Base-by-base conservation (phyloP, 768 basidiomycete genomes). In the Amanita rubescens region DNA sequence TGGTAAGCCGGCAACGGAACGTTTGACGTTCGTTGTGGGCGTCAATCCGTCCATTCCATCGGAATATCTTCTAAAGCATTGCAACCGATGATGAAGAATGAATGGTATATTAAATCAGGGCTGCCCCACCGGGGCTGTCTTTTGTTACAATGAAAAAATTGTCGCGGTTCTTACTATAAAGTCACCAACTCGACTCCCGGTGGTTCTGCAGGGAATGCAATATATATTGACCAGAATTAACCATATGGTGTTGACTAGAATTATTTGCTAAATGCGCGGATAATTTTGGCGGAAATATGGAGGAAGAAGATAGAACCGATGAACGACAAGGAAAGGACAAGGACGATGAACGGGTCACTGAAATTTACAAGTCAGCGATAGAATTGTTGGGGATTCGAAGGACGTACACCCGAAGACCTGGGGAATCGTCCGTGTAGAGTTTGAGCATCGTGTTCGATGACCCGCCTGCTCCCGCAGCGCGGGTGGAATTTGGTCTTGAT, bases 251-350 rank as follows among this genome's bases (percentile, higher is more conserved):
- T 11, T 24, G 30, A 24, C n/a, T 25, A 35, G 22, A 14, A 51
- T 44, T 77, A 94, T 70, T 91, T 93, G 59, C 90, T 86, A 70
- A 95, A 91, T 43, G 84, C 82, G 58, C 90, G 85, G 68, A 95
- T 90, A 68, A 95, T 77, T 75, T 95, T 95, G 60, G 94, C 92
- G 41, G 91, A 87, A 67, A 96, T 95, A 69, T 97, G 94, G 38
- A 96, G 87, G 85, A 95, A 96, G 83, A 97, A 96, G 67, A 96
- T 95, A 54, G 93, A 95, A 35, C 86, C 94, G 72, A 97, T 96
- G 78, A 97, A 97, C 17, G 90, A 90, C 50, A 97, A 81, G 33
- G 94, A 95, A 17, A 97, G 83, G 62, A 97, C 88, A 56, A 97
- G 84, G 58, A 96, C 94, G 61, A 96, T 94, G 74, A 91, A 97